These are phyloP conservation scores for Blastobotrys muscicola DNA, from an alignment of 805 yeast species.

Conservation along the genomic window DNA sequence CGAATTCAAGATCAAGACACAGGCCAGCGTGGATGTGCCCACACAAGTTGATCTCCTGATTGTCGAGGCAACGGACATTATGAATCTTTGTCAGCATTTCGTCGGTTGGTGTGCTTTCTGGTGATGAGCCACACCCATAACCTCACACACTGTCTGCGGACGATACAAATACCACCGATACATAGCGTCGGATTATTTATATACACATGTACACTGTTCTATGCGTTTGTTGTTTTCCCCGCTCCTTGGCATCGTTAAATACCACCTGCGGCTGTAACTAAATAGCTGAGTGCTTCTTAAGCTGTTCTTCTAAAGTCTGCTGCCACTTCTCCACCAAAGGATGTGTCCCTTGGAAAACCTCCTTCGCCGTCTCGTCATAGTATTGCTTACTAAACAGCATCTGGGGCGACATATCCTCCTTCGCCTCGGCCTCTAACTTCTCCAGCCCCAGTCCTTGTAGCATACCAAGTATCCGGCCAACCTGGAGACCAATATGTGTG, in stretches of 20 bases:
- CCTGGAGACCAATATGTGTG: conserved; percentile 52
- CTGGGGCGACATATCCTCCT: conserved; percentile 47
- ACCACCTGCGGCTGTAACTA: too few species aligned
- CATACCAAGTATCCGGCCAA: conserved; percentile 55
- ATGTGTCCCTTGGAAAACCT: conserved; percentile 26
- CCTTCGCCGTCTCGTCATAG: conserved; percentile 36
- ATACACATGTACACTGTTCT: too few species aligned
- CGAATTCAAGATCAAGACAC: conserved; percentile 50
- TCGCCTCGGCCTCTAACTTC: conserved; percentile 24
- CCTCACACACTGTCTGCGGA: too few species aligned
- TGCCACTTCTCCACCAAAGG: conserved; percentile 42
- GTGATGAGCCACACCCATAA: conserved; percentile 36
- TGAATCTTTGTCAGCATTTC: conserved; percentile 90
- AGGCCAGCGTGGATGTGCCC: conserved; percentile 64
- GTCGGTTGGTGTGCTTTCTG: conserved; percentile 99
- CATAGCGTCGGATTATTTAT: too few species aligned
- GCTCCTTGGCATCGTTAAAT: too few species aligned
- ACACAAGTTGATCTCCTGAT: conserved; percentile 89
- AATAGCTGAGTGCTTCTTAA: too few species aligned
- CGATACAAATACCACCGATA: too few species aligned
- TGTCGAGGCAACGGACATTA: conserved; percentile 93
- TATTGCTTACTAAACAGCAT: conserved; percentile 45
- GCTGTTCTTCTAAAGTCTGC: conserved; percentile 22
- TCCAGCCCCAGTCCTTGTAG: conserved; percentile 33
- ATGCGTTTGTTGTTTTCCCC: too few species aligned